A percentile compares a stretch with the other conserved stretches of the same genome.
phyloP scores from a whole-genome alignment of 495 filamentous ascomycete genomes.

The Zalerion maritima region DNA sequence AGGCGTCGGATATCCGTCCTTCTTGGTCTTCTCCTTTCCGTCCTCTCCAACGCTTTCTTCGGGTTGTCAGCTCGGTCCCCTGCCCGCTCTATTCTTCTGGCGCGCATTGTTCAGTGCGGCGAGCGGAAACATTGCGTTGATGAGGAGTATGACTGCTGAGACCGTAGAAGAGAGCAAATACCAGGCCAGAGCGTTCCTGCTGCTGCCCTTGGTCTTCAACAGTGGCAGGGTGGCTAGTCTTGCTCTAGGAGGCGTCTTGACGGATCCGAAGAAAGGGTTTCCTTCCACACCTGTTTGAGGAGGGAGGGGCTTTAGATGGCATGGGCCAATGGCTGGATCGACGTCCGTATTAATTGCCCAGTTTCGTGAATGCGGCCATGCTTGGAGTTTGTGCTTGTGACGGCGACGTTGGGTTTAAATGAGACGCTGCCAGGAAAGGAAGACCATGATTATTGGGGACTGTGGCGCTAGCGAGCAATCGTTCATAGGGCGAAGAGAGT shows the following conservation, averaged over 20 bases:
- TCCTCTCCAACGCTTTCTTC: slow-evolving; percentile 55
- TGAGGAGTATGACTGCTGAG: slow-evolving; percentile 70
- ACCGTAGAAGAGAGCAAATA: slow-evolving; percentile 46
- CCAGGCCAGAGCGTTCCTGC: slow-evolving; percentile 60
- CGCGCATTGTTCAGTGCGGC: slow-evolving; percentile 51
- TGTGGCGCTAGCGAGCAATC: slow-evolving; percentile 8
- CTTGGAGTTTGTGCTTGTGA: slow-evolving; percentile 11
- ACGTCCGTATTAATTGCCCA: slow-evolving; percentile 29
- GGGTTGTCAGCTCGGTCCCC: slow-evolving; percentile 57
- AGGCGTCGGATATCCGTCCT: slow-evolving; percentile 66
- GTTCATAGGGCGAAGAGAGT: slow-evolving; percentile 17
- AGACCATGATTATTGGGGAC: slow-evolving; percentile 14
- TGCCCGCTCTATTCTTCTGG: slow-evolving; percentile 54
- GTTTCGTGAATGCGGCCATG: slow-evolving; percentile 14
- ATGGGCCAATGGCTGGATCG: too few relatives aligned
- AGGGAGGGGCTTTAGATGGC: too few relatives aligned
- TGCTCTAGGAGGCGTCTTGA: slow-evolving; percentile 50
- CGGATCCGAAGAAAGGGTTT: too few relatives aligned
- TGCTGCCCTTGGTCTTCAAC: slow-evolving; percentile 74
- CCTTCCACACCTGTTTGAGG: too few relatives aligned
- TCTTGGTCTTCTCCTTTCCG: slow-evolving; percentile 52
- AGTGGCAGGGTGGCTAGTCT: slow-evolving; percentile 45
- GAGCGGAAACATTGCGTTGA: slow-evolving; percentile 69
- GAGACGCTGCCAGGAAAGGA: slow-evolving; percentile 18
- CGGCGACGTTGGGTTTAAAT: slow-evolving; percentile 9